These are phyloP conservation scores for Fusarium pininemorale DNA, from an alignment of 2,329 filamentous ascomycete genomes.

Conservation along the genomic window DNA sequence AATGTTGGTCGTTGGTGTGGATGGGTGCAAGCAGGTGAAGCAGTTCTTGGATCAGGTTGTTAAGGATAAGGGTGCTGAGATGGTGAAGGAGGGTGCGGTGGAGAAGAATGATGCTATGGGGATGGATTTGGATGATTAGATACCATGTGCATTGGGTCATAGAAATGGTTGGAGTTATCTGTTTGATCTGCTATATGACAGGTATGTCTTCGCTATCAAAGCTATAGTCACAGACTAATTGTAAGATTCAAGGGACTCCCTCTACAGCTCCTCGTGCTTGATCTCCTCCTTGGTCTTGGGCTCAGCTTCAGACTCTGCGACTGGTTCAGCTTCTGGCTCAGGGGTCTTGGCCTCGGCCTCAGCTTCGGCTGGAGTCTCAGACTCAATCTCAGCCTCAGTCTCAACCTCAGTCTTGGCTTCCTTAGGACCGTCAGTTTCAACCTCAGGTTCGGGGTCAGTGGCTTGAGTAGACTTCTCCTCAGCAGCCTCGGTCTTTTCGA, in stretches of 20 bases:
- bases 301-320: slow-evolving; percentile 37
- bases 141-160: slow-evolving; percentile 19
- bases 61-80: slow-evolving; percentile 71
- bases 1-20: slow-evolving; percentile 91
- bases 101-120: slow-evolving; percentile 59
- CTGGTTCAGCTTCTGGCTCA: slow-evolving; percentile 35
- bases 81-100: slow-evolving; percentile 66
- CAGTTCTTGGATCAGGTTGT: slow-evolving; percentile 84
- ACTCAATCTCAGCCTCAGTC: slow-evolving; percentile 32
- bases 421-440: slow-evolving; percentile 41
- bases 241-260: slow-evolving; percentile 8
- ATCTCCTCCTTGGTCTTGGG: slow-evolving; percentile 43
- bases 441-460: slow-evolving; percentile 41
- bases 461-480: slow-evolving; percentile 25
- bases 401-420: slow-evolving; percentile 28
- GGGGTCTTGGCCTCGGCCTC: slow-evolving; percentile 22
- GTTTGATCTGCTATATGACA: slow-evolving; percentile 33
- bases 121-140: slow-evolving; percentile 60
- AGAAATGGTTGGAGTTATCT: slow-evolving; percentile 34
- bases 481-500: slow-evolving; percentile 42
- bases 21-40: slow-evolving; percentile 88
- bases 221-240: slow-evolving; percentile 37
- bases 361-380: slow-evolving; percentile 21
- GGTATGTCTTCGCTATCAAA: slow-evolving; percentile 28
- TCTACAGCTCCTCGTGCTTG: slow-evolving; percentile 62